Conservation (phyloP, 345 rosid genomes). For the Ailanthus altissimus region DNA sequence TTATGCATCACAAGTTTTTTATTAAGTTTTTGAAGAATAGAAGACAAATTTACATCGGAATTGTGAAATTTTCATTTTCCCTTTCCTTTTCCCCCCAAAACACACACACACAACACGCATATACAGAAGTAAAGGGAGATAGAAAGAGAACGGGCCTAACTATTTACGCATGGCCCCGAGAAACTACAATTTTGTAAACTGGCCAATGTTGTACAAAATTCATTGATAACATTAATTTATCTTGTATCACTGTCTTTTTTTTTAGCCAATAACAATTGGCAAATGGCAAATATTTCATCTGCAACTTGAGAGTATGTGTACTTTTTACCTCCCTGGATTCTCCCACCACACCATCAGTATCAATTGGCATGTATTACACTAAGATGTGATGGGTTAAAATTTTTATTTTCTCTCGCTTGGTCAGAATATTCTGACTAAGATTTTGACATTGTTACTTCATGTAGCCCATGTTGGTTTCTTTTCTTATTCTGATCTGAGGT, state of each 20-base stretch:
- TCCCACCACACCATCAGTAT: no score
- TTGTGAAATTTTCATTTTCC: background rate
- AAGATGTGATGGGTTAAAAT: no score
- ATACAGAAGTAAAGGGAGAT: background rate
- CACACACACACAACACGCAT: slow-evolving; percentile 6
- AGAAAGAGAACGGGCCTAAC: background rate
- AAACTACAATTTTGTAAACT: background rate
- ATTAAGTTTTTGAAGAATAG: slow-evolving; percentile 33
- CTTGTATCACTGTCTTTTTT: no score
- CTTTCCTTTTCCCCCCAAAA: background rate
- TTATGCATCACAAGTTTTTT: slow-evolving; percentile 95
- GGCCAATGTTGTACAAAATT: slow-evolving; percentile 18
- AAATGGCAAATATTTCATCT: no score
- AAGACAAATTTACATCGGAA: background rate
- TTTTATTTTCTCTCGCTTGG: background rate
- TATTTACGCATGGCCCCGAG: background rate
- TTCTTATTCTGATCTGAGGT: no score
- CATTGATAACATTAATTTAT: background rate
- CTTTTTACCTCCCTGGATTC: no score
- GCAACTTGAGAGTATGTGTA: no score
- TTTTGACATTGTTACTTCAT: no score
- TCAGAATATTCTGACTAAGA: no score
- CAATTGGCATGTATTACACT: no score
- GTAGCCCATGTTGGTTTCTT: no score
- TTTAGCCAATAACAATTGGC: no score